These are phyloP conservation scores for Macrolepiota fuliginosa DNA, from an alignment of 768 basidiomycete species.

Conservation along the genomic window DNA sequence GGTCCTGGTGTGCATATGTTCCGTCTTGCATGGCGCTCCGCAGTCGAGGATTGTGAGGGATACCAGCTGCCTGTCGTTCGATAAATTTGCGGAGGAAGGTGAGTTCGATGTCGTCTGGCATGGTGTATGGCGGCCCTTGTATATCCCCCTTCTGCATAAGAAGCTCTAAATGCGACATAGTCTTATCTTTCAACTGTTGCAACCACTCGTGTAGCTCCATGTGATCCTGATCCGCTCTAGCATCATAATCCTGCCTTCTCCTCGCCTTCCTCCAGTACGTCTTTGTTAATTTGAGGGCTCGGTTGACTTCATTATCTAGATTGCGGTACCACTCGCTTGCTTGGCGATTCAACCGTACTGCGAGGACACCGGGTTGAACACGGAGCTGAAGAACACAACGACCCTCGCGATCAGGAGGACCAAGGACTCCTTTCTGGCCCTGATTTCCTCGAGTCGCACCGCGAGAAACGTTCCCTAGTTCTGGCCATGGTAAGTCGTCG, in stretches of 20 bases:
- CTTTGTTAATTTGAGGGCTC: slow-evolving; percentile 80
- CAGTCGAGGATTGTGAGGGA: slow-evolving; percentile 79
- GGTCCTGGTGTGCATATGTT: slow-evolving; percentile 38
- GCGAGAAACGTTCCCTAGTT: slow-evolving; percentile 80
- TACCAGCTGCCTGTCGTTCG: slow-evolving; percentile 71
- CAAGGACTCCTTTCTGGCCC: slow-evolving; percentile 79
- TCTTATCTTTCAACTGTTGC: slow-evolving; percentile 85
- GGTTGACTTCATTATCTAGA: slow-evolving; percentile 76
- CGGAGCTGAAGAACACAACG: slow-evolving; percentile 76
- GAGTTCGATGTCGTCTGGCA: slow-evolving; percentile 78
- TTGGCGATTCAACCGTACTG: slow-evolving; percentile 69
- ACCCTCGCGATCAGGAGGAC: slow-evolving; percentile 71
- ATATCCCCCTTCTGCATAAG: slow-evolving; percentile 89
- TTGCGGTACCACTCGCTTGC: slow-evolving; percentile 82
- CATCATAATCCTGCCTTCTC: slow-evolving; percentile 81
- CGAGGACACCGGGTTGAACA: slow-evolving; percentile 80
- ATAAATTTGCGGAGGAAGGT: slow-evolving; percentile 80
- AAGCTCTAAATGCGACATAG: slow-evolving; percentile 83
- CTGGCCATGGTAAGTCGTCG: slow-evolving; percentile 86
- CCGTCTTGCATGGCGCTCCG: slow-evolving; percentile 43
- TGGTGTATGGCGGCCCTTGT: slow-evolving; percentile 76
- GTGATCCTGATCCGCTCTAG: slow-evolving; percentile 82
- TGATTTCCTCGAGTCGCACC: slow-evolving; percentile 84
- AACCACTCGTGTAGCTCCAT: slow-evolving; percentile 90
- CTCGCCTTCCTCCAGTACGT: slow-evolving; percentile 85